Percentiles rank a stretch among this genome's conserved stretches.
phyloP scores from a whole-genome alignment of 768 basidiomycete species.

The Goffeauzyma gilvescens region DNA sequence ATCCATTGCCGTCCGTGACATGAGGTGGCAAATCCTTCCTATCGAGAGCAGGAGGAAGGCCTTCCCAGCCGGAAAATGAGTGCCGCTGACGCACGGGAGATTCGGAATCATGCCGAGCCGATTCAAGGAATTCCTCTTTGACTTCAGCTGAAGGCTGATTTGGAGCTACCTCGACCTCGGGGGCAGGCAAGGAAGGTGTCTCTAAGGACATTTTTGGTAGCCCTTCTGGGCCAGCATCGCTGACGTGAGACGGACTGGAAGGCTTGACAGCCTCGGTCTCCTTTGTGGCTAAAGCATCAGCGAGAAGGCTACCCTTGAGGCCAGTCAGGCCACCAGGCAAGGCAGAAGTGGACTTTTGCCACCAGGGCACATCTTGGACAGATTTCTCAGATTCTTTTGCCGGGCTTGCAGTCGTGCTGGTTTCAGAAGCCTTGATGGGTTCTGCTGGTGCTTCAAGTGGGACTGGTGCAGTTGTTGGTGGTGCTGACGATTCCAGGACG shows the following conservation, averaged over 20 bases:
- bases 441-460: neutral
- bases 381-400: no score
- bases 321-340: no score
- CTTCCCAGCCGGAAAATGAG: neutral
- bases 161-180: neutral
- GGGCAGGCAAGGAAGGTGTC: neutral
- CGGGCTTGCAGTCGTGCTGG: no score
- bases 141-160: neutral
- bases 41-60: conserved; percentile 4
- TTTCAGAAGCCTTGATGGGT: no score
- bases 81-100: neutral
- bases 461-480: neutral
- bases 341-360: no score
- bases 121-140: neutral
- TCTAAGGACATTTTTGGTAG: neutral
- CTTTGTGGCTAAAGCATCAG: no score
- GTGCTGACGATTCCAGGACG: neutral
- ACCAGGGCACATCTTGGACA: no score
- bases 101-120: neutral
- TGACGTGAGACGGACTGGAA: no score
- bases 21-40: conserved; percentile 6
- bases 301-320: no score
- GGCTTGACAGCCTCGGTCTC: no score
- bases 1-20: conserved; percentile 2
- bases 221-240: no score